Evolutionary conservation across 345 rosid genomes (phyloP).

Genomic region (Kandelia obovata): DNA sequence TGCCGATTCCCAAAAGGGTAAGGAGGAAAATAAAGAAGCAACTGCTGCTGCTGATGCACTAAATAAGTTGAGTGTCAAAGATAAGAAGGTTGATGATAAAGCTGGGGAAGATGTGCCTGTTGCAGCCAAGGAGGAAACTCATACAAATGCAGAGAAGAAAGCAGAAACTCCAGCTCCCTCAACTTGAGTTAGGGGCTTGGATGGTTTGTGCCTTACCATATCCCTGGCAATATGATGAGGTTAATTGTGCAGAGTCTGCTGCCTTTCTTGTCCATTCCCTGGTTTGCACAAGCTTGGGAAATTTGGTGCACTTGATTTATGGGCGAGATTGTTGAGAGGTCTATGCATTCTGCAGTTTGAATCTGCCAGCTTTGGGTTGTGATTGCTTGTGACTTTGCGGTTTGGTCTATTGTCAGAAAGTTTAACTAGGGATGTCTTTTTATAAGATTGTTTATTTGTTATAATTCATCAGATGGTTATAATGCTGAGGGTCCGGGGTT

Average conservation of each 20-base stretch:
- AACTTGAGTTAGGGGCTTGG: conserved; percentile 28
- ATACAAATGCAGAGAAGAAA: conserved; percentile 47
- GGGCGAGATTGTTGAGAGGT: conserved; percentile 31
- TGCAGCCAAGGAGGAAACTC: conserved; percentile 33
- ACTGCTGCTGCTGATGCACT: conserved; percentile 66
- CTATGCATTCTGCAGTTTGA: conserved; percentile 25
- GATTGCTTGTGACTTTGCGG: conserved; percentile 31
- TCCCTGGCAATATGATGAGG: conserved; percentile 15
- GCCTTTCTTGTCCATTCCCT: conserved; percentile 10
- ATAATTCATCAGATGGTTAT: conserved; percentile 1
- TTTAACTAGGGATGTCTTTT: conserved; percentile 15
- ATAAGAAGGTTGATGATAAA: conserved; percentile 46
- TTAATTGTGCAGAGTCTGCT: conserved; percentile 6
- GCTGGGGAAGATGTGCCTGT: conserved; percentile 30
- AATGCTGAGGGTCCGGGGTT: neutral
- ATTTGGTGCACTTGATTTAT: conserved; percentile 8
- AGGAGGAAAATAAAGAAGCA: conserved; percentile 67
- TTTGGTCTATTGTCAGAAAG: conserved; percentile 17
- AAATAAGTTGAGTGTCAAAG: conserved; percentile 67
- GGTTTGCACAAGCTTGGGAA: conserved; percentile 14
- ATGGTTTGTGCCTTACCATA: conserved; percentile 5
- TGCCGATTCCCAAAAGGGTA: conserved; percentile 52
- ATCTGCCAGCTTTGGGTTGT: conserved; percentile 31
- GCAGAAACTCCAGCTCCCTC: conserved; percentile 40
- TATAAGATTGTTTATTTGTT: conserved; percentile 13